Conservation (phyloP, 2,329 filamentous ascomycete genomes). For the Sarocladium kiliense region DNA sequence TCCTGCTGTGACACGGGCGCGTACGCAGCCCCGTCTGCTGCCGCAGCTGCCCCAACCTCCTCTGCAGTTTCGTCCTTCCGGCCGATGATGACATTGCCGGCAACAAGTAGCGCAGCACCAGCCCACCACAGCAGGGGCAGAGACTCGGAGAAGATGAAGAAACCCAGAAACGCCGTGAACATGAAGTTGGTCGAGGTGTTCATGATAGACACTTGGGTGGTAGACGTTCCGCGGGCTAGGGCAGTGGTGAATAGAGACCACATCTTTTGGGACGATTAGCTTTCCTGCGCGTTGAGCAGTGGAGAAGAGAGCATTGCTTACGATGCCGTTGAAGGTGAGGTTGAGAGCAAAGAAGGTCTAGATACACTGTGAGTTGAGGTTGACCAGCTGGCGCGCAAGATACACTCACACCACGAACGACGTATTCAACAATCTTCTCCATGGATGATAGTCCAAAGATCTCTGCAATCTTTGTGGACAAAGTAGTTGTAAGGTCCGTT, state of each 20-base stretch:
- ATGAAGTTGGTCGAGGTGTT: constrained; percentile 82
- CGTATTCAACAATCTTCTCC: constrained; percentile 40
- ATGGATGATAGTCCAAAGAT: constrained; percentile 36
- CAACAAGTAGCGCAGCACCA: constrained; percentile 66
- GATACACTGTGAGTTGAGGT: background rate
- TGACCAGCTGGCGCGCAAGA: background rate
- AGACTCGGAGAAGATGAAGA: constrained; percentile 64
- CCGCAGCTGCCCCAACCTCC: constrained; percentile 13
- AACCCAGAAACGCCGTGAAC: constrained; percentile 67
- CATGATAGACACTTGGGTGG: constrained; percentile 74
- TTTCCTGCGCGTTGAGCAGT: background rate
- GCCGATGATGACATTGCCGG: constrained; percentile 74
- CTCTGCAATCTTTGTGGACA: constrained; percentile 40
- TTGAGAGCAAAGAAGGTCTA: constrained; percentile 73
- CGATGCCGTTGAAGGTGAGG: constrained; percentile 66
- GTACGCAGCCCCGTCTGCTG: constrained; percentile 22
- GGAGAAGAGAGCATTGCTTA: constrained; percentile 28
- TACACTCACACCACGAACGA: constrained; percentile 43
- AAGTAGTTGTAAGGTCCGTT: constrained; percentile 45
- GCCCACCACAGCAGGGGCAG: constrained; percentile 73
- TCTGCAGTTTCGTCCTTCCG: constrained; percentile 52
- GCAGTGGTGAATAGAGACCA: constrained; percentile 79
- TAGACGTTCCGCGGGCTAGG: constrained; percentile 67
- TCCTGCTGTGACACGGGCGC: constrained; percentile 22
- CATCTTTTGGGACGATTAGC: constrained; percentile 44